Evolutionary conservation across 2,329 filamentous ascomycete species (phyloP).

Genomic region (Penicillium rolfsii): DNA sequence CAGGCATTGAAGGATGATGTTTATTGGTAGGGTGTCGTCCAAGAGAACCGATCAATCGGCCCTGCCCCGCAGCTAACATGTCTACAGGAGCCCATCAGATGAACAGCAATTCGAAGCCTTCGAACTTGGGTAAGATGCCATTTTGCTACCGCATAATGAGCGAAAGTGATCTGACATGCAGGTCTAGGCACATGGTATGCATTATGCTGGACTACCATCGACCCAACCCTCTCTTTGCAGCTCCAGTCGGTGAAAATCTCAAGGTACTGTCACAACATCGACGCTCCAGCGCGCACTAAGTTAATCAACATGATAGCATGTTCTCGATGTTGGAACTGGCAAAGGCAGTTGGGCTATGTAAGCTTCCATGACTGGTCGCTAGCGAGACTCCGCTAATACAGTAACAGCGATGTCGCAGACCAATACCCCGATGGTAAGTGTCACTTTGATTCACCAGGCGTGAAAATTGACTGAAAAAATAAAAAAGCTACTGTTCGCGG

Average conservation of each 20-base stretch:
- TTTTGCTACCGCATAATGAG: not conserved
- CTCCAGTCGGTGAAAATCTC: conserved; percentile 15
- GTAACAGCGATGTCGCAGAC: conserved; percentile 19
- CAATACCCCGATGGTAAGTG: conserved; percentile 16
- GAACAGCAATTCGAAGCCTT: conserved; percentile 23
- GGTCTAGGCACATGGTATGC: conserved; percentile 18
- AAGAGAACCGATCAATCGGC: not conserved
- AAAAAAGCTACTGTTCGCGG: conserved; percentile 8
- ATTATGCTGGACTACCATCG: conserved; percentile 20
- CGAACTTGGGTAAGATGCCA: conserved; percentile 14
- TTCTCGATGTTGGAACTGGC: conserved; percentile 21
- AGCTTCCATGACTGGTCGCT: not conserved
- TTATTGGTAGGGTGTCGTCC: conserved; percentile 15
- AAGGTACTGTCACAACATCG: conserved; percentile 8
- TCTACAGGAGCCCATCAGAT: conserved; percentile 19
- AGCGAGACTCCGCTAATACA: not conserved
- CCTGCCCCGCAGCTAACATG: not conserved
- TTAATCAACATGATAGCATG: conserved; percentile 10
- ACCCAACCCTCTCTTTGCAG: conserved; percentile 12
- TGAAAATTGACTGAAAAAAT: not conserved
- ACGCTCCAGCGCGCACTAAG: not conserved
- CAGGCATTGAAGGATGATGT: conserved; percentile 21
- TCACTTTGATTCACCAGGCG: not conserved
- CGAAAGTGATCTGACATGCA: not conserved
- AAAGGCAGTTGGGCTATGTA: conserved; percentile 23